Percentiles rank a stretch among this genome's conserved stretches.
Evolutionary conservation across 495 filamentous ascomycete genomes (phyloP).

Genomic region (Tuber magnatum): DNA sequence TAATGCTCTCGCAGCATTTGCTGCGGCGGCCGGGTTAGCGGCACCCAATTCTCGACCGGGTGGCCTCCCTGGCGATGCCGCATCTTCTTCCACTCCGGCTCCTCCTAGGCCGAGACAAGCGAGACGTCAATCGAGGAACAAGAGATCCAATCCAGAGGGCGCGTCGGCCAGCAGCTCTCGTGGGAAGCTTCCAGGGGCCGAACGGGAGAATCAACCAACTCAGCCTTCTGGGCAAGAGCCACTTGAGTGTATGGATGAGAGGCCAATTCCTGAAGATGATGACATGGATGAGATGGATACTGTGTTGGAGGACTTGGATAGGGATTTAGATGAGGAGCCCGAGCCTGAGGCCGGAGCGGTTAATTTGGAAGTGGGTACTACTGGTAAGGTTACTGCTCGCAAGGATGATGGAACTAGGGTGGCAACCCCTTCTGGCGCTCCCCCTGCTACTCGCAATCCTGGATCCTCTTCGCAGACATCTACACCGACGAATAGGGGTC

Average conservation of each 20-base stretch:
- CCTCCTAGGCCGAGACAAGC: slow-evolving; percentile 39
- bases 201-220: slow-evolving; percentile 43
- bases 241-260: slow-evolving; percentile 91
- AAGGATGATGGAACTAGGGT: slow-evolving; percentile 92
- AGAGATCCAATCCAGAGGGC: slow-evolving; percentile 23
- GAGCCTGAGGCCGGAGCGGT: slow-evolving; percentile 76
- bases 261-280: slow-evolving; percentile 70
- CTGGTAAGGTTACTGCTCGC: slow-evolving; percentile 88
- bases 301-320: slow-evolving; percentile 84
- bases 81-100: slow-evolving; percentile 37
- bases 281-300: slow-evolving; percentile 69
- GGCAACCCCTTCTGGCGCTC: slow-evolving; percentile 69
- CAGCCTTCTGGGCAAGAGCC: slow-evolving; percentile 52
- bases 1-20: slow-evolving; percentile 66
- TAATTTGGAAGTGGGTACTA: slow-evolving; percentile 83
- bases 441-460: slow-evolving; percentile 44
- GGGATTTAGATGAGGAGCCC: slow-evolving; percentile 65
- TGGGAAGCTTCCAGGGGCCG: slow-evolving; percentile 30
- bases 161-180: slow-evolving; percentile 38
- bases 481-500: slow-evolving; percentile 42
- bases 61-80: slow-evolving; percentile 39
- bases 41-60: slow-evolving; percentile 42
- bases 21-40: slow-evolving; percentile 59
- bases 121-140: slow-evolving; percentile 36
- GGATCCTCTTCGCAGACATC: slow-evolving; percentile 45